These are phyloP conservation scores for Bipolaris gigantea DNA, from an alignment of 2,329 filamentous ascomycete genomes.

Conservation along the genomic window DNA sequence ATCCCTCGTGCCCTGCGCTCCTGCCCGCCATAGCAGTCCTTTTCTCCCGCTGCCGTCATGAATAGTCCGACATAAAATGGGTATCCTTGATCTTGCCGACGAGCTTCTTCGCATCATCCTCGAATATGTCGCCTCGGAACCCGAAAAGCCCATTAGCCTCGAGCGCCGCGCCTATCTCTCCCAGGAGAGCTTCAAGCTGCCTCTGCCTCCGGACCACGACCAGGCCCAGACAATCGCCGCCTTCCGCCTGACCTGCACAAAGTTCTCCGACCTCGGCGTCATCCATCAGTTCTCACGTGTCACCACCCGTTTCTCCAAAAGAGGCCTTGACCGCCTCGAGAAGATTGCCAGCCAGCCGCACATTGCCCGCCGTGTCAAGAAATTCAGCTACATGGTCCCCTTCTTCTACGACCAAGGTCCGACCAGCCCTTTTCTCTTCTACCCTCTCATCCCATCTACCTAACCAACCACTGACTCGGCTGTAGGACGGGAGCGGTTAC, in stretches of 20 bases:
- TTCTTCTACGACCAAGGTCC: conserved; percentile 60
- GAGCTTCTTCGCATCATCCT: conserved; percentile 56
- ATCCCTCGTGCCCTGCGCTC: conserved; percentile 25
- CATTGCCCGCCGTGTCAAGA: conserved; percentile 58
- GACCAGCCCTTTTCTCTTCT: background rate
- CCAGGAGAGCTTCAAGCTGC: conserved; percentile 55
- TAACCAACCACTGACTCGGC: conserved; percentile 22
- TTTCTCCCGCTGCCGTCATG: conserved; percentile 21
- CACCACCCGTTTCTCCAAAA: conserved; percentile 55
- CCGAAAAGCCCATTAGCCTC: conserved; percentile 54
- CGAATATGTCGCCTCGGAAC: conserved; percentile 56
- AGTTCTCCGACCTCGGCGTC: conserved; percentile 51
- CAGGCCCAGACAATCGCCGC: conserved; percentile 50
- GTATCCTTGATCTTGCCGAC: conserved; percentile 50
- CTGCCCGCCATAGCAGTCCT: conserved; percentile 6
- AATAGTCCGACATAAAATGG: conserved; percentile 39
- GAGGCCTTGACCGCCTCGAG: conserved; percentile 54
- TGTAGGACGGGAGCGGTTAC: conserved; percentile 46
- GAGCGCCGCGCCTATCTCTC: conserved; percentile 56
- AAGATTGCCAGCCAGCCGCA: conserved; percentile 53
- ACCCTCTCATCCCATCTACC: background rate
- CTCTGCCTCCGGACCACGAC: conserved; percentile 47
- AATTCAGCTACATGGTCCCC: conserved; percentile 63
- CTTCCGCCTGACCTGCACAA: conserved; percentile 48
- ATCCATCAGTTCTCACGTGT: conserved; percentile 56